A percentile compares a stretch with the other conserved stretches of the same genome.
phyloP scores from a whole-genome alignment of 768 basidiomycete genomes.

The Mycena metata region DNA sequence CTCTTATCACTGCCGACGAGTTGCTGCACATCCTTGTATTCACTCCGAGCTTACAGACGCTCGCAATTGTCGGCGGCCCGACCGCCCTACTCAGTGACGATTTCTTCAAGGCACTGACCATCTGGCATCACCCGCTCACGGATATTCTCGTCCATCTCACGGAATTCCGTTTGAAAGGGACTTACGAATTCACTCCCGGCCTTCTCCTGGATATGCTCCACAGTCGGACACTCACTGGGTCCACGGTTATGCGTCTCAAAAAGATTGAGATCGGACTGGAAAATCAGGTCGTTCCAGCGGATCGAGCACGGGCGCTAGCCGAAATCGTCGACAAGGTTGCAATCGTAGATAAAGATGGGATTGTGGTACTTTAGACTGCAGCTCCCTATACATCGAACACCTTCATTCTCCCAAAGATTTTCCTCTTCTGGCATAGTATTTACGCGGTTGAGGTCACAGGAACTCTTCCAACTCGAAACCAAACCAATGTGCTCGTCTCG shows the following conservation, averaged over 20 bases:
- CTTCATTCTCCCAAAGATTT: no score
- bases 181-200: background rate
- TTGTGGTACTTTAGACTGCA: no score
- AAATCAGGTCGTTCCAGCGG: background rate
- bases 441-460: no score
- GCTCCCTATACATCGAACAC: no score
- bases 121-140: background rate
- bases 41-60: background rate
- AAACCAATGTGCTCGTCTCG: no score
- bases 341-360: no score
- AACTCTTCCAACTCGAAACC: no score
- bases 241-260: background rate
- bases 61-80: background rate
- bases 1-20: background rate
- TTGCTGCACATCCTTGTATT: background rate
- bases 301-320: no score
- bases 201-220: background rate
- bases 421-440: no score
- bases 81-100: background rate
- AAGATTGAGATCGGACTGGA: background rate
- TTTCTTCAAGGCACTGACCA: background rate
- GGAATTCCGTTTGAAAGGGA: background rate
- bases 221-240: background rate
- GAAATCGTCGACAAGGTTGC: no score
- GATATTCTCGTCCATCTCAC: background rate